A percentile compares a stretch with the other conserved stretches of the same genome.
Conservation (phyloP, 257 asterid genomes). For the Euphrasia confusa region DNA sequence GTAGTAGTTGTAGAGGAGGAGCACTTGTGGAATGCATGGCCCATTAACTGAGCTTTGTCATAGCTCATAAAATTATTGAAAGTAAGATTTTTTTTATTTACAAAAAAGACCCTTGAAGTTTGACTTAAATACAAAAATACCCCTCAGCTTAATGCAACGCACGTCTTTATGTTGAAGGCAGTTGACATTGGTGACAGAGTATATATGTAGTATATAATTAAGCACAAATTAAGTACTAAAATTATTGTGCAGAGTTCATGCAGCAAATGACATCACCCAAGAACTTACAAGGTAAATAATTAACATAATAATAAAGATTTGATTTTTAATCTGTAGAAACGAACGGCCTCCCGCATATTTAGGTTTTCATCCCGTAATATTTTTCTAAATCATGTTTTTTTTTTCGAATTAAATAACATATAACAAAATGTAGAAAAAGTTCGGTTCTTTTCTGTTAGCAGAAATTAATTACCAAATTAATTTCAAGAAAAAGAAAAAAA, state of each 20-base stretch:
- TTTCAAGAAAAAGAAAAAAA: conserved; percentile 18
- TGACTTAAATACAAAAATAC: too few species aligned
- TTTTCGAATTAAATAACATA: not conserved
- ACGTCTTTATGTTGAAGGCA: conserved; percentile 34
- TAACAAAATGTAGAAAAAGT: conserved; percentile 3
- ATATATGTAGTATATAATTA: not conserved
- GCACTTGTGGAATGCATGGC: too few species aligned
- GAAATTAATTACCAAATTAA: conserved; percentile 25
- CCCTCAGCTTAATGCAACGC: conserved; percentile 31
- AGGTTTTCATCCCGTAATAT: not conserved
- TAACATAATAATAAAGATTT: not conserved
- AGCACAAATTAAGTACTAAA: too few species aligned
- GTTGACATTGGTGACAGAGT: not conserved
- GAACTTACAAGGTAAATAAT: not conserved
- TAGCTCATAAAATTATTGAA: too few species aligned
- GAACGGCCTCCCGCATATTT: not conserved
- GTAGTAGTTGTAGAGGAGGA: too few species aligned
- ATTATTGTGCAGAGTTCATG: too few species aligned
- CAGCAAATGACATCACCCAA: conserved; percentile 3
- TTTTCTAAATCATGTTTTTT: not conserved
- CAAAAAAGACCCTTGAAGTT: too few species aligned
- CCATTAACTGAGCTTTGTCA: too few species aligned
- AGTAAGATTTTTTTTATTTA: too few species aligned
- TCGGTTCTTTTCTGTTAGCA: conserved; percentile 8
- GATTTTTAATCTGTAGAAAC: not conserved